Base-by-base conservation (phyloP, 129 eudicot species). In the Arctium minus region DNA sequence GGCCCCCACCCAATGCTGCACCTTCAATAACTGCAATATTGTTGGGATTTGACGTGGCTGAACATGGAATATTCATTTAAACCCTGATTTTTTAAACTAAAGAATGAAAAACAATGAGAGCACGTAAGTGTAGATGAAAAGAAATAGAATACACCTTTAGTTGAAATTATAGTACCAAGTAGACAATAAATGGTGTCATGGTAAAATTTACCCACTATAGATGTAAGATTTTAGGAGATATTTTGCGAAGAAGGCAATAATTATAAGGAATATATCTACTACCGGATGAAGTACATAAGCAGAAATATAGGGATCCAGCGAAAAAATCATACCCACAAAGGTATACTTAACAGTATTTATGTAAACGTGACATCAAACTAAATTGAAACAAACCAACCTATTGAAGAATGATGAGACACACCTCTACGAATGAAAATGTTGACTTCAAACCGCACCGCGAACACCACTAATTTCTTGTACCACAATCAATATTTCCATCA, bases 1-100 rank as follows among this genome's bases (percentile, higher is more conserved):
- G 85, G 68, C 99, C 99, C 70, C 99, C 99, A 38, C 99, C 99
- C 85, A 96, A 75, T 77, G 99, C 98, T 79, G 93, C 94, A 90
- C 99, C 99, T 90, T 96, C 99, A 60, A 96, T 92, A 73, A 93
- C 98, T 67, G 99, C 99, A 74, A 96, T 92, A 44, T n/a, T n/a
- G 98, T 89, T 83, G 99, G 99, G 79, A 96, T 84, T 80, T 85
- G 85, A 73, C 93, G 94, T 70, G 84, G 96, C 99, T 96, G 86
- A 42, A 83, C 17, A 80, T 65, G 44, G 27, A 75, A 56, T 38
- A 17, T 72, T 8, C 10, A 65, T 44, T 69, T 75, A 53, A 77
- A 70, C 39, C 46, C 73, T 77, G 35, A 71, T 76, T 1, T 69
- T n/a, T 48, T 17, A 75, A 37, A 53, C 40, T 72, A n/a, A 60